Percentiles rank a stretch among this genome's conserved stretches.
Conservation (phyloP, 768 basidiomycete genomes). For the Lactarius sp. region DNA sequence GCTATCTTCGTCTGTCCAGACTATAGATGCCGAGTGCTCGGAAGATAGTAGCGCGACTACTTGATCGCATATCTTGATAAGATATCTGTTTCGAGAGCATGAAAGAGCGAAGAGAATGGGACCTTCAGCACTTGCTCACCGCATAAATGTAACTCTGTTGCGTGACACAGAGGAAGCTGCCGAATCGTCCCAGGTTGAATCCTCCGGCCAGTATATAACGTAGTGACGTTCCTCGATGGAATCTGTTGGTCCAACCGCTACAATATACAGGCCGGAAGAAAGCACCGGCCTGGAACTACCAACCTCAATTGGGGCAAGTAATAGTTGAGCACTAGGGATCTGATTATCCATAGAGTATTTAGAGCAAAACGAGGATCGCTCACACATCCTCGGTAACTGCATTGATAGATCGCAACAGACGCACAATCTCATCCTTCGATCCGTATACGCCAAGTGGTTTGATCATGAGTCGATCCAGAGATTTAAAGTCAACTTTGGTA, state of each 20-base stretch:
- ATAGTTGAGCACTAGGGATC: slow-evolving; percentile 21
- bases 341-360: not conserved
- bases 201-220: slow-evolving; percentile 59
- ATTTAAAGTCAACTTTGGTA: slow-evolving; percentile 52
- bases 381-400: slow-evolving; percentile 40
- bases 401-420: slow-evolving; percentile 37
- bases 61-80: slow-evolving; percentile 44
- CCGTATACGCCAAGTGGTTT: slow-evolving; percentile 57
- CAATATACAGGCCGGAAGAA: not conserved
- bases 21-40: slow-evolving; percentile 41
- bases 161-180: slow-evolving; percentile 41
- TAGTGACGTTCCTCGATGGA: slow-evolving; percentile 34
- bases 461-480: slow-evolving; percentile 42
- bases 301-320: slow-evolving; percentile 17
- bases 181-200: slow-evolving; percentile 52
- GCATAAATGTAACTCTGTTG: slow-evolving; percentile 59
- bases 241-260: not conserved
- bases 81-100: not conserved
- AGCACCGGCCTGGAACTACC: not conserved
- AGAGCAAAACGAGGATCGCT: slow-evolving; percentile 24
- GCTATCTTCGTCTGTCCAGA: slow-evolving; percentile 38
- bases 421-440: slow-evolving; percentile 44
- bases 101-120: not conserved
- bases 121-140: slow-evolving; percentile 34
- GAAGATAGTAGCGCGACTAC: slow-evolving; percentile 46